Evolutionary conservation across 2,329 filamentous ascomycete species (phyloP).

Genomic region (Ceratocystiopsis minuta): DNA sequence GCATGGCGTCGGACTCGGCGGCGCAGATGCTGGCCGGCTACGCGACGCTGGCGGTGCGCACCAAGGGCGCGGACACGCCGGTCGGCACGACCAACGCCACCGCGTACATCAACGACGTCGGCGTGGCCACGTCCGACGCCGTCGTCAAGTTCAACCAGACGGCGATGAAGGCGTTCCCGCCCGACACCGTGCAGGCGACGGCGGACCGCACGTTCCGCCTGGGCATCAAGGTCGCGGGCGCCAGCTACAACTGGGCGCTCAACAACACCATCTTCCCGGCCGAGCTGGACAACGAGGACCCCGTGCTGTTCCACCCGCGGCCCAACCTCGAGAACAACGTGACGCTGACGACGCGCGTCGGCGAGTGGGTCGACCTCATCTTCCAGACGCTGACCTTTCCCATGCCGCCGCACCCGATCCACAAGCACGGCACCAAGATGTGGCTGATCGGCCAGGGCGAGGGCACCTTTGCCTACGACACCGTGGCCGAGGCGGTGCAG

Average conservation of each 20-base stretch:
- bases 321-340: slow-evolving; percentile 21
- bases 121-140: slow-evolving; percentile 20
- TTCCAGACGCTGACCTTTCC: slow-evolving; percentile 24
- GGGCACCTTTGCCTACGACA: slow-evolving; percentile 31
- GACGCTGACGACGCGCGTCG: slow-evolving; percentile 27
- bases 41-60: slow-evolving; percentile 27
- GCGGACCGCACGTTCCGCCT: slow-evolving; percentile 29
- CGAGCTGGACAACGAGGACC: slow-evolving; percentile 19
- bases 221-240: slow-evolving; percentile 21
- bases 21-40: slow-evolving; percentile 37
- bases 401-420: slow-evolving; percentile 40
- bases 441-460: slow-evolving; percentile 34
- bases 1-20: slow-evolving; percentile 27
- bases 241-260: slow-evolving; percentile 34
- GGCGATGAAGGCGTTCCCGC: slow-evolving; percentile 27
- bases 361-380: slow-evolving; percentile 38
- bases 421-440: slow-evolving; percentile 46
- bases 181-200: slow-evolving; percentile 21
- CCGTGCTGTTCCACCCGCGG: slow-evolving; percentile 28
- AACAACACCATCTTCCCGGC: slow-evolving; percentile 25
- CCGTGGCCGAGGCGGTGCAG: slow-evolving; percentile 31
- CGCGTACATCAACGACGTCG: slow-evolving; percentile 27
- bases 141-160: slow-evolving; percentile 27
- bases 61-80: background rate
- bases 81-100: slow-evolving; percentile 19